Evolutionary conservation across 2,329 filamentous ascomycete genomes (phyloP), one percentile per base, ranked within the genome.

Genomic region (Penicillium sp.): DNA sequence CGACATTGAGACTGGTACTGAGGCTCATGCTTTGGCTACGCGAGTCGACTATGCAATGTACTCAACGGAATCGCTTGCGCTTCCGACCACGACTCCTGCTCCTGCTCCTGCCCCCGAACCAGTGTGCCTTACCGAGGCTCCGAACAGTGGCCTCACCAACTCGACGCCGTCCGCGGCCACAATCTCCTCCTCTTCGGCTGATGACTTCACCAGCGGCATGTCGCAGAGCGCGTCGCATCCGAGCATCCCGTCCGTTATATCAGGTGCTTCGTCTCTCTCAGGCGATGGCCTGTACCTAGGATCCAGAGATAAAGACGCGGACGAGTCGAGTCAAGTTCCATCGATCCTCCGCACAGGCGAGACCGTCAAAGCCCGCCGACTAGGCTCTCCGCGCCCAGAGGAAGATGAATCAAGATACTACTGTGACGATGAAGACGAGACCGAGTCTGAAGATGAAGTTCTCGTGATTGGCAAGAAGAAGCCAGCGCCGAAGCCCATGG

Each of bases 191-290:
- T 79, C 78, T 1, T 78, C 78, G n/a, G 74, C 76, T 37, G 78
- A 78, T 55, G 78, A 79, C 55, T 77, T 73, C 45, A 75, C 74
- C 37, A 81, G 78, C 50, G 79, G 78, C 53, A 79, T 81, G 67
- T 80, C 79, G 31, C 78, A 80, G 54, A 79, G 76, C 64, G 76
- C 77, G 42, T 81, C 79, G 8, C 78, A 81, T 61, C 79, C 78
- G 4, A 81, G 79, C 63, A 79, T 81, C 37, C 78, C 78, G 4
- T 78, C 78, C 11, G 77, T 79, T 15, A 65, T 78, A 15, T 81
- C 79, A 0, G 77, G 77, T 31, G 79, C 77, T 12, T 81, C 79
- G 0, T 81, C 79, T 22, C 72, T 80, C 28, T 80, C 78, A 11
- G 75, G 73, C 7, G 78, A 80, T 55, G 72, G 73, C 0, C 66